These are phyloP conservation scores for Acrocalymma vagum DNA, from an alignment of 2,329 filamentous ascomycete genomes.

Conservation along the genomic window DNA sequence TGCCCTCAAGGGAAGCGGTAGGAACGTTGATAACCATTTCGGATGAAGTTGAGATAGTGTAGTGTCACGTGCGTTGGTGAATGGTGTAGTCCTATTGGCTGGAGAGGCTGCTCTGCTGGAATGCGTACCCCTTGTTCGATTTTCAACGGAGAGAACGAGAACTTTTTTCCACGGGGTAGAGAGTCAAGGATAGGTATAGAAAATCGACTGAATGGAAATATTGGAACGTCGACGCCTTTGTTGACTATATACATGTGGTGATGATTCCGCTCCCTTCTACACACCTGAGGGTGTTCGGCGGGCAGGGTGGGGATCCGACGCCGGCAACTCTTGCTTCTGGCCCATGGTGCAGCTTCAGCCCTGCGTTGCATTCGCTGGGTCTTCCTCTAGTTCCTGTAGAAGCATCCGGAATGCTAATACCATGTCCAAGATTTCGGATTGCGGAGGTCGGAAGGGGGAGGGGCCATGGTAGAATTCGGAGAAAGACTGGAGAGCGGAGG, in stretches of 20 bases:
- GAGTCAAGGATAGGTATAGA: not conserved
- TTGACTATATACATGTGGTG: slow-evolving; percentile 20
- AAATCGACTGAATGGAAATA: not conserved
- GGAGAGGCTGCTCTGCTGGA: not conserved
- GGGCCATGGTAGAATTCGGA: slow-evolving; percentile 29
- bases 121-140: slow-evolving; percentile 10
- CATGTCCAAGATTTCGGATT: slow-evolving; percentile 6
- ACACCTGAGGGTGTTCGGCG: not conserved
- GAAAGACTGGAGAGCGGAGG: slow-evolving; percentile 3
- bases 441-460: slow-evolving; percentile 40
- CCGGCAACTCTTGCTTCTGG: slow-evolving; percentile 13
- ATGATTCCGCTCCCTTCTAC: slow-evolving; percentile 3
- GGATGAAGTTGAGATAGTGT: slow-evolving; percentile 15
- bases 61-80: slow-evolving; percentile 19
- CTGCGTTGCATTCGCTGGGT: slow-evolving; percentile 9
- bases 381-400: slow-evolving; percentile 1
- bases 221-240: slow-evolving; percentile 7
- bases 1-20: slow-evolving; percentile 60
- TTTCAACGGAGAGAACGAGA: not conserved
- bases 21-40: slow-evolving; percentile 54
- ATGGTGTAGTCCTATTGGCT: slow-evolving; percentile 21
- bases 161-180: not conserved
- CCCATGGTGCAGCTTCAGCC: slow-evolving; percentile 6
- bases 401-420: slow-evolving; percentile 15
- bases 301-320: slow-evolving; percentile 27